Percentiles rank a stretch among this genome's conserved stretches.
Evolutionary conservation across 345 rosid species (phyloP).

Genomic region (Eucalyptus polyanthemos): DNA sequence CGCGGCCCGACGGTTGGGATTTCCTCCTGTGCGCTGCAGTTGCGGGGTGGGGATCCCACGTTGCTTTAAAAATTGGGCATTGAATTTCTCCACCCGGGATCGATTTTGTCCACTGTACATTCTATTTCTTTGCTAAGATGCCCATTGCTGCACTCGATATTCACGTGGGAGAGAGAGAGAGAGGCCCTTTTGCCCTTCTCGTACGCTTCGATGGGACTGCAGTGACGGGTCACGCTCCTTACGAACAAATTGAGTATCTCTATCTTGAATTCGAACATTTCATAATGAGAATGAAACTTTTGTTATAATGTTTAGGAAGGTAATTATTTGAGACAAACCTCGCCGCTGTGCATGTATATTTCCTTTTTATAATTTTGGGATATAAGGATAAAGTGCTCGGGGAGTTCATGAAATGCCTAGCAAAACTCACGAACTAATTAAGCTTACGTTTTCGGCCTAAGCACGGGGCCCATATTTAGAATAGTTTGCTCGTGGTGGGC

Average conservation of each 20-base stretch:
- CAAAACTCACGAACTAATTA: background rate
- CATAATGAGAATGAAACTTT: background rate
- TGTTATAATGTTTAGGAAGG: background rate
- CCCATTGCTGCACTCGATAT: background rate
- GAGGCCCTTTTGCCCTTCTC: background rate
- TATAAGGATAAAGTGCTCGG: background rate
- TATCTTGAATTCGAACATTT: background rate
- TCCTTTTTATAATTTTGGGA: background rate
- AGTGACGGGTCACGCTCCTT: background rate
- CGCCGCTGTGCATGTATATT: fast-evolving
- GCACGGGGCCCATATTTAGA: background rate
- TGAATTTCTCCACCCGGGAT: background rate
- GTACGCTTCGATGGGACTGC: background rate
- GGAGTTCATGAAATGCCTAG: background rate
- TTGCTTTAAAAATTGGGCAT: background rate
- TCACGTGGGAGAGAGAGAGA: background rate
- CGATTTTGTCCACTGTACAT: background rate
- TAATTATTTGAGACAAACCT: fast-evolving
- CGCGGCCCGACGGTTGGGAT: background rate
- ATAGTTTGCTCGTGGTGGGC: background rate
- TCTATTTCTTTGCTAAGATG: background rate
- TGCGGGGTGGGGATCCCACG: background rate
- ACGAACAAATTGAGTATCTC: background rate
- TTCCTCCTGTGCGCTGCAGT: background rate
- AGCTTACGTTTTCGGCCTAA: background rate